These are phyloP conservation scores for Talaromyces amestolkiae DNA, from an alignment of 2,329 filamentous ascomycete species.

Conservation along the genomic window DNA sequence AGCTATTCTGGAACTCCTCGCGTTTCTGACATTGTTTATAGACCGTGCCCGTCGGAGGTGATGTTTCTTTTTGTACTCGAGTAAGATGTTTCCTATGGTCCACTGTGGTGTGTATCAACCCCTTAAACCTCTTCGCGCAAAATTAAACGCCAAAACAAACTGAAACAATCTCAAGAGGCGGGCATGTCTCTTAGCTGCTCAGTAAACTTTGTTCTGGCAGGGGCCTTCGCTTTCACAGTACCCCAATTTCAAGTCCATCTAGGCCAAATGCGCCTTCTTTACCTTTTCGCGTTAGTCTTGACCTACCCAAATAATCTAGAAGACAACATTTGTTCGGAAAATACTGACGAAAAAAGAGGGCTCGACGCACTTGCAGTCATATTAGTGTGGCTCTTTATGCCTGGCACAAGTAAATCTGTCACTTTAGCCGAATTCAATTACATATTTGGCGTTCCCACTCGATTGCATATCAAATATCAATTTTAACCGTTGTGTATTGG, in stretches of 20 bases:
- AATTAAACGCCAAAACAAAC: neutral
- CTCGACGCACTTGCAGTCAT: slow-evolving; percentile 19
- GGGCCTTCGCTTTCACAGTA: slow-evolving; percentile 18
- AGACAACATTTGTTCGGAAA: neutral
- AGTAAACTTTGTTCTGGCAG: slow-evolving; percentile 18
- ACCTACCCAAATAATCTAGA: neutral
- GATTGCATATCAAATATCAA: slow-evolving; percentile 36
- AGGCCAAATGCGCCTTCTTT: slow-evolving; percentile 18
- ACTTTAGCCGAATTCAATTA: slow-evolving; percentile 50
- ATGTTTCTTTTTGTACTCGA: slow-evolving; percentile 21
- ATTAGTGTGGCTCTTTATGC: slow-evolving; percentile 23
- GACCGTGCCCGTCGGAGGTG: neutral
- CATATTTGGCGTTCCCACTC: slow-evolving; percentile 38
- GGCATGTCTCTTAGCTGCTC: slow-evolving; percentile 20
- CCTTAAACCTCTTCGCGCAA: neutral
- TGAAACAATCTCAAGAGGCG: slow-evolving; percentile 10
- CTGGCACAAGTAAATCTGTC: slow-evolving; percentile 18
- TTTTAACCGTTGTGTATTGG: slow-evolving; percentile 36
- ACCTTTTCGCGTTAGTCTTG: slow-evolving; percentile 21
- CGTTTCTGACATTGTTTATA: slow-evolving; percentile 1
- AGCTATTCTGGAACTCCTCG: neutral
- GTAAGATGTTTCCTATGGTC: slow-evolving; percentile 20
- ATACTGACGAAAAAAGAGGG: neutral
- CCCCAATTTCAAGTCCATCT: slow-evolving; percentile 13
- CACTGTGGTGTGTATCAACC: slow-evolving; percentile 11